phyloP scores from a whole-genome alignment of 257 asterid genomes.

The Penstemon newberryi region DNA sequence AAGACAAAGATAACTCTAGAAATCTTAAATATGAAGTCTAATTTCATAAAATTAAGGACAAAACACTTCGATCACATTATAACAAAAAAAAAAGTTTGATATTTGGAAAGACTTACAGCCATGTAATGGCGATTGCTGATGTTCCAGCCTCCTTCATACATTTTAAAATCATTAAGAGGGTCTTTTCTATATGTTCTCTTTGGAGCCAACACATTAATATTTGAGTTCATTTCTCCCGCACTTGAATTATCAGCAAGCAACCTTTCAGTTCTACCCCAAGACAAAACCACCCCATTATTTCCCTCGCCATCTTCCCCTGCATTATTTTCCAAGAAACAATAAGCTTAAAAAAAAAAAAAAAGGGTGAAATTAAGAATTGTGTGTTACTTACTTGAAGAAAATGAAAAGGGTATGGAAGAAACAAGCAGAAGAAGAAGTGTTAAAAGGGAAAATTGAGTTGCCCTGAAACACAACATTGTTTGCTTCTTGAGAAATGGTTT shows the following conservation, averaged over 20 bases:
- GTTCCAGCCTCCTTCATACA: constrained; percentile 83
- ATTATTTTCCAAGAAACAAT: neutral
- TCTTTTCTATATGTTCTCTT: constrained; percentile 71
- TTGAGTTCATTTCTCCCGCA: constrained; percentile 22
- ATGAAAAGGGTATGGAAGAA: constrained; percentile 31
- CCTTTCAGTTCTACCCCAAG: constrained; percentile 39
- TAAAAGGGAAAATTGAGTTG: constrained; percentile 31
- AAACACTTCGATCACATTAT: neutral
- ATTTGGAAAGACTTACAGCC: constrained; percentile 47
- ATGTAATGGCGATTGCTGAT: constrained; percentile 63
- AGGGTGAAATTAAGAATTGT: neutral
- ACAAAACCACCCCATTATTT: constrained; percentile 32
- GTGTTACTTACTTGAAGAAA: constrained; percentile 17
- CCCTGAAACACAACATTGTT: constrained; percentile 36
- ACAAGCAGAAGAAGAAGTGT: constrained; percentile 26
- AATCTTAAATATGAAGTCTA: neutral
- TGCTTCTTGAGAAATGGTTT: neutral
- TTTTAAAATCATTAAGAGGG: constrained; percentile 59
- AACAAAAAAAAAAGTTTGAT: too few relatives aligned
- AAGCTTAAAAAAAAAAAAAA: neutral
- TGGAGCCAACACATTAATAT: constrained; percentile 62
- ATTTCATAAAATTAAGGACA: neutral
- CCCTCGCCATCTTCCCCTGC: constrained; percentile 35
- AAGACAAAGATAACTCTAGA: too few relatives aligned
- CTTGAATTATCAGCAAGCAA: constrained; percentile 42